phyloP scores from a whole-genome alignment of 306 rosid species.

The Cucurbita argyrosperma region DNA sequence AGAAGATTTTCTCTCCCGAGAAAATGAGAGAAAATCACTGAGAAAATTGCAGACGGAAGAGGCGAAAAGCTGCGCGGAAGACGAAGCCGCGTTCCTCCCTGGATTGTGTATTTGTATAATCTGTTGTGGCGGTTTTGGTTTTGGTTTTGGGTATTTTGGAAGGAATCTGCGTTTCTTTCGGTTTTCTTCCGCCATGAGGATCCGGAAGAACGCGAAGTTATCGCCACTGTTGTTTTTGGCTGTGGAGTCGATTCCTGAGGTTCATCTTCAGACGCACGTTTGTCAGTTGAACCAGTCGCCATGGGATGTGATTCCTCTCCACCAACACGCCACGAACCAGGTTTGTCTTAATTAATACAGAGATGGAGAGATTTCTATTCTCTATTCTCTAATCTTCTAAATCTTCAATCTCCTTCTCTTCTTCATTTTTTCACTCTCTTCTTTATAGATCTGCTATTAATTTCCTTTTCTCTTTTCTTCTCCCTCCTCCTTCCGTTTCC shows the following conservation, averaged over 20 bases:
- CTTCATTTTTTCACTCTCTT: neutral
- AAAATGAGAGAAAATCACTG: neutral
- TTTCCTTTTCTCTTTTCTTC: neutral
- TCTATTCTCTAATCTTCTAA: neutral
- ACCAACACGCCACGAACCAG: conserved; percentile 27
- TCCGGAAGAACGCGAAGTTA: conserved; percentile 63
- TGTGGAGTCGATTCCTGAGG: conserved; percentile 21
- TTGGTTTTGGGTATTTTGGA: neutral
- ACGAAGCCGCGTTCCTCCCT: neutral
- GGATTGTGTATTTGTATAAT: neutral
- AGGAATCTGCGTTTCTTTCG: neutral
- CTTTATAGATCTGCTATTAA: conserved; percentile 29
- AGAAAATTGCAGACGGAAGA: neutral
- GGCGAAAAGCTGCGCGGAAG: neutral
- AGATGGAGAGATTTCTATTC: neutral
- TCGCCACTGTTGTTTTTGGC: conserved; percentile 34
- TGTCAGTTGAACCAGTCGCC: conserved; percentile 80
- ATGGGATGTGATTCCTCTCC: conserved; percentile 70
- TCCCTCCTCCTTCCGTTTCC: neutral
- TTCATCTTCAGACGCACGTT: conserved; percentile 28
- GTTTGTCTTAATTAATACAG: conserved; percentile 9
- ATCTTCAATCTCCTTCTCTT: neutral
- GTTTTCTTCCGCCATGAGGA: conserved; percentile 36
- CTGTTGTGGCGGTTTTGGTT: neutral
- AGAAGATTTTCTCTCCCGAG: neutral